These are phyloP conservation scores for Rostrohypoxylon terebratum DNA, from an alignment of 495 filamentous ascomycete species.

Conservation along the genomic window DNA sequence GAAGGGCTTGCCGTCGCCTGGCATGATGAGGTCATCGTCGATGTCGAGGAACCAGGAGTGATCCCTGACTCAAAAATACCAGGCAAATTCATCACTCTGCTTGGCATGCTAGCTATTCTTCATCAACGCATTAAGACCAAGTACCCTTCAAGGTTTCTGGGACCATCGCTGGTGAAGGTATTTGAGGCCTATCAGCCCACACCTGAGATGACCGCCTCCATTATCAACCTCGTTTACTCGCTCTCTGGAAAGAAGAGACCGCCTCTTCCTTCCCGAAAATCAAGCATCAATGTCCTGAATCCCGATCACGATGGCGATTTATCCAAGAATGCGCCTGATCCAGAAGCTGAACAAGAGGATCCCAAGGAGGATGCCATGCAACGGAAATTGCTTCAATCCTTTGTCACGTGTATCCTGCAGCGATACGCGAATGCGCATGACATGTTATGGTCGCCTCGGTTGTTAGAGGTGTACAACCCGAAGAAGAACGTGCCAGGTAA, in stretches of 20 bases:
- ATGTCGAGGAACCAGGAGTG: constrained; percentile 43
- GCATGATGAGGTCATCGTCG: constrained; percentile 62
- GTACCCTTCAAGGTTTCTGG: constrained; percentile 90
- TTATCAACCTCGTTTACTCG: constrained; percentile 79
- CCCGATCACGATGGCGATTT: constrained; percentile 58
- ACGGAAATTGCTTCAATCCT: constrained; percentile 81
- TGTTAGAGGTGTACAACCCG: constrained; percentile 78
- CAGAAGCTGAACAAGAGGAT: constrained; percentile 76
- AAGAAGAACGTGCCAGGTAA: constrained; percentile 66
- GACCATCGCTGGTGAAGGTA: constrained; percentile 85
- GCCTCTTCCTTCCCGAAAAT: constrained; percentile 75
- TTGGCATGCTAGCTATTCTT: constrained; percentile 84
- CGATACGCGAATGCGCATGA: constrained; percentile 76
- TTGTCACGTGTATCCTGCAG: constrained; percentile 86
- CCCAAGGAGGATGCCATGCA: constrained; percentile 72
- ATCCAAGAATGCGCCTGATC: constrained; percentile 76
- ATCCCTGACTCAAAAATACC: constrained; percentile 45
- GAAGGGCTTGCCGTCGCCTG: constrained; percentile 67
- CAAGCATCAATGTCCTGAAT: constrained; percentile 67
- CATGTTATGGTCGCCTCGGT: constrained; percentile 78
- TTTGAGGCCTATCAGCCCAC: constrained; percentile 72
- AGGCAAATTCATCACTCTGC: constrained; percentile 77
- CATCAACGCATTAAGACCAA: constrained; percentile 90
- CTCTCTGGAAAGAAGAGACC: constrained; percentile 80
- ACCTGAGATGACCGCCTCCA: constrained; percentile 75